phyloP scores from a whole-genome alignment of 2,329 filamentous ascomycete species.

The Colletotrichum siamense region DNA sequence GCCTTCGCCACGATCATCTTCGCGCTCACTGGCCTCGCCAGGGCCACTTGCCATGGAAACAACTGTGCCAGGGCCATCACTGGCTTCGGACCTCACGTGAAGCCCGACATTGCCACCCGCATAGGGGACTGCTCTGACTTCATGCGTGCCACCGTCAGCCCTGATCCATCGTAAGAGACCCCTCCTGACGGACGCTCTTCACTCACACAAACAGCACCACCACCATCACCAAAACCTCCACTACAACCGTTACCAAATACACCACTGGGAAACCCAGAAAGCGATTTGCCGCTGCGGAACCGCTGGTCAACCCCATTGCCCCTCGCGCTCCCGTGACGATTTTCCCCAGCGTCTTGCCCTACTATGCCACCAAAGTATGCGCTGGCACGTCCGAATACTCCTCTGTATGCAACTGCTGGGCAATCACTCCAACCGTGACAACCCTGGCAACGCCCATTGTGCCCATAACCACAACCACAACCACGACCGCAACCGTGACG shows the following conservation, averaged over 20 bases:
- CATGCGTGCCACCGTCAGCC: slow-evolving; percentile 1
- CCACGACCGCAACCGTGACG: slow-evolving; percentile 41
- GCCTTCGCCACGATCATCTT: slow-evolving; percentile 33
- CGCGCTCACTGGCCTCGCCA: slow-evolving; percentile 36
- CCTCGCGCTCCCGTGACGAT: slow-evolving; percentile 17
- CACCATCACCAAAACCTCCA: background rate
- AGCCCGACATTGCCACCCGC: background rate
- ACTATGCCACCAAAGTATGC: slow-evolving; percentile 43
- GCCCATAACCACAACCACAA: slow-evolving; percentile 35
- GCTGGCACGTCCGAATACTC: slow-evolving; percentile 34
- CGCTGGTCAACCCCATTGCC: background rate
- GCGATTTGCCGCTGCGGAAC: background rate
- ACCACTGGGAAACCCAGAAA: background rate
- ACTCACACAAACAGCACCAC: slow-evolving; percentile 1
- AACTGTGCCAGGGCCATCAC: slow-evolving; percentile 18
- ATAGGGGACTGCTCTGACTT: slow-evolving; percentile 3
- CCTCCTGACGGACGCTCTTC: background rate
- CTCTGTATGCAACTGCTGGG: slow-evolving; percentile 50
- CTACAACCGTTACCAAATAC: background rate
- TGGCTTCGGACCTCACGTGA: background rate
- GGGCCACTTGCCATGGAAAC: slow-evolving; percentile 26
- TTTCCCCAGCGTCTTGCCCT: slow-evolving; percentile 35
- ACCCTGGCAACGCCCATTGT: slow-evolving; percentile 41
- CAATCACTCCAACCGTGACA: slow-evolving; percentile 39
- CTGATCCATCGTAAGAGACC: background rate